Evolutionary conservation across 179 eudicot species (phyloP).

Genomic region (Vitellaria paradoxa): DNA sequence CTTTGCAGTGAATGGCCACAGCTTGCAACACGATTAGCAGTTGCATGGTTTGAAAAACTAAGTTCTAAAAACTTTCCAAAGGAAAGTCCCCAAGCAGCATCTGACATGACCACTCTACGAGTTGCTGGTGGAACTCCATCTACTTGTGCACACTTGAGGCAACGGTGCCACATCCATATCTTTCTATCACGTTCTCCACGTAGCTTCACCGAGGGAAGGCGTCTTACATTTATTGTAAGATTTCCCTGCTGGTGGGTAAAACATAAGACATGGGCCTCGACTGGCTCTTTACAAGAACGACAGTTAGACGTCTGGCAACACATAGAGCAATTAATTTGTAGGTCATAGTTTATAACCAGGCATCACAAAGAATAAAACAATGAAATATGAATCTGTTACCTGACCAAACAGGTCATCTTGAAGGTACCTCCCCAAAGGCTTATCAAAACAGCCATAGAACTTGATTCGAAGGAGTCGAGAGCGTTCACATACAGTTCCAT

Average conservation of each 20-base stretch:
- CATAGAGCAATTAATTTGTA: not conserved
- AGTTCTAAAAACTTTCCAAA: slow-evolving; percentile 97
- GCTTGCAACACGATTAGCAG: slow-evolving; percentile 93
- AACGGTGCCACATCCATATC: slow-evolving; percentile 99
- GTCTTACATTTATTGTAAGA: slow-evolving; percentile 79
- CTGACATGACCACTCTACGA: slow-evolving; percentile 81
- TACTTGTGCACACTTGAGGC: slow-evolving; percentile 71
- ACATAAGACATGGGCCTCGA: slow-evolving; percentile 89
- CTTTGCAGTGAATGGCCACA: slow-evolving; percentile 99
- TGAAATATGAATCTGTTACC: slow-evolving; percentile 33
- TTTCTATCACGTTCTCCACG: slow-evolving; percentile 90
- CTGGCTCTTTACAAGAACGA: slow-evolving; percentile 78
- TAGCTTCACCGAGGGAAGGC: slow-evolving; percentile 56
- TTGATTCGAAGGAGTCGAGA: slow-evolving; percentile 82
- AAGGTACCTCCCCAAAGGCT: slow-evolving; percentile 91
- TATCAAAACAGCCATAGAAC: slow-evolving; percentile 88
- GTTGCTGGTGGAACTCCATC: slow-evolving; percentile 93
- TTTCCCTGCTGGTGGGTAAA: slow-evolving; percentile 92
- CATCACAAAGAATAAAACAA: slow-evolving; percentile 11
- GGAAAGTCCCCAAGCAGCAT: slow-evolving; percentile 99
- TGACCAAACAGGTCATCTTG: slow-evolving; percentile 86
- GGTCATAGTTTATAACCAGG: not conserved
- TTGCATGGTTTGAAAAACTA: slow-evolving; percentile 91
- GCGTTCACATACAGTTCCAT: slow-evolving; percentile 92
- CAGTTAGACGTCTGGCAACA: slow-evolving; percentile 67